Evolutionary conservation across 768 basidiomycete genomes (phyloP), one percentile per base, ranked within the genome.

Genomic region (Punctularia strigosozonata): DNA sequence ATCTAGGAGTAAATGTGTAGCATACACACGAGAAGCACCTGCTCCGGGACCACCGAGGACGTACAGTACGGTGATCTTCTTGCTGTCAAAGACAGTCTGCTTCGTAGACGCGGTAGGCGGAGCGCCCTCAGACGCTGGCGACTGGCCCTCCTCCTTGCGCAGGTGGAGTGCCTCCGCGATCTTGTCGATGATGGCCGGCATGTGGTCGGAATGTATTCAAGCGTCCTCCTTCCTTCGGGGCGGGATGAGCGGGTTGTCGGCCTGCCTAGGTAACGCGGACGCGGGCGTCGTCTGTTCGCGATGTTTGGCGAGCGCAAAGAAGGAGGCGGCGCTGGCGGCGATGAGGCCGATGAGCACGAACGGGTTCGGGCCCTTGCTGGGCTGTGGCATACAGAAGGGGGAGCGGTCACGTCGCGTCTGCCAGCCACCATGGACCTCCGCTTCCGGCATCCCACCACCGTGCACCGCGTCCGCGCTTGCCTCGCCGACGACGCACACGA

Each of bases 11-110:
- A 34, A 34, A 19, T 19, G 33, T 34, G 13, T 10, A 8, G 8
- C 8, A n/a, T n/a, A n/a, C n/a, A 8, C 13, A 20, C 13, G 33
- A 34, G 10, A 34, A 12, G 47, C 45, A 81, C 92, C 92, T 50
- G 91, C 91, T 37, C 95, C 95, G 15, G 95, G 95, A 1, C 95
- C 95, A 25, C 95, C 95, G 12, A 99, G 79, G 19, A 98, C 92
- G 52, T 86, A 99, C 52, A 98, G 68, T 41, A 99, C 92, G 14
- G 73, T 80, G 50, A 97, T 81, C 46, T 86, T 80, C 34, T 56
- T 54, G 23, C 64, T 58, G 57, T 87, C 77, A 51, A 95, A 94
- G 2, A 65, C 67, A 17, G 24, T n/a, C 30, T 36, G n/a, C 20
- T 38, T 37, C 22, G 28, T n/a, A 28, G 41, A 14, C 10, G 25